A percentile compares a stretch with the other conserved stretches of the same genome.
Conservation (phyloP, 306 rosid species). For the Medicago arabica region DNA sequence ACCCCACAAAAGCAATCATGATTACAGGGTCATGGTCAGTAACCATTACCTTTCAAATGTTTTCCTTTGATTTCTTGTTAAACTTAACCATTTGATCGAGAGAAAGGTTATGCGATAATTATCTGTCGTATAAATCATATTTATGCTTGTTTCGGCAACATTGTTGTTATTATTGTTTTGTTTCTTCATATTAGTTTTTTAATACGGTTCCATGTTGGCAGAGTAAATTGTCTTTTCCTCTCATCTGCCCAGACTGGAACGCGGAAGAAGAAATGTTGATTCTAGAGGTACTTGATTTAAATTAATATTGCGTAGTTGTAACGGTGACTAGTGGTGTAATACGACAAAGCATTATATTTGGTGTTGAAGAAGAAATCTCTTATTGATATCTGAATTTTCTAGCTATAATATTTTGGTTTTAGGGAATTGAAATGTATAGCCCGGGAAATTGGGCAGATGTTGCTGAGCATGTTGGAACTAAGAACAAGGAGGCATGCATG, state of each 20-base stretch:
- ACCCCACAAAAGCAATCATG: constrained; percentile 89
- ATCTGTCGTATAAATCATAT: no score
- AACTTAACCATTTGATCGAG: neutral
- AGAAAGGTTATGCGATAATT: no score
- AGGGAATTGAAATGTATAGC: constrained; percentile 99
- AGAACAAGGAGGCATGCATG: constrained; percentile 90
- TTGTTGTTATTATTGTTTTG: neutral
- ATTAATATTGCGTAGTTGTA: constrained; percentile 24
- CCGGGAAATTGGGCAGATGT: constrained; percentile 96
- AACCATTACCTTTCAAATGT: constrained; percentile 8
- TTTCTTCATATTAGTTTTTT: neutral
- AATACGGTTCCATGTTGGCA: constrained; percentile 53
- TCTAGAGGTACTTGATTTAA: constrained; percentile 70
- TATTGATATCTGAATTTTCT: constrained; percentile 29
- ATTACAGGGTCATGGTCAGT: constrained; percentile 96
- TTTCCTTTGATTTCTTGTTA: constrained; percentile 7
- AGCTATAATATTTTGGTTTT: constrained; percentile 34
- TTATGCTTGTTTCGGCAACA: constrained; percentile 6
- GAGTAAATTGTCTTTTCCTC: constrained; percentile 95
- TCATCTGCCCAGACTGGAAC: constrained; percentile 95
- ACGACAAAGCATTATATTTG: constrained; percentile 23
- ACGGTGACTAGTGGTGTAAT: constrained; percentile 31
- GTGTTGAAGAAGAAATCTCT: constrained; percentile 19
- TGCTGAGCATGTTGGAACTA: constrained; percentile 99
- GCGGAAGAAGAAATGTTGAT: constrained; percentile 97